Conservation (phyloP, 73 alveolate genomes). For the Tetrahymena thermophila region DNA sequence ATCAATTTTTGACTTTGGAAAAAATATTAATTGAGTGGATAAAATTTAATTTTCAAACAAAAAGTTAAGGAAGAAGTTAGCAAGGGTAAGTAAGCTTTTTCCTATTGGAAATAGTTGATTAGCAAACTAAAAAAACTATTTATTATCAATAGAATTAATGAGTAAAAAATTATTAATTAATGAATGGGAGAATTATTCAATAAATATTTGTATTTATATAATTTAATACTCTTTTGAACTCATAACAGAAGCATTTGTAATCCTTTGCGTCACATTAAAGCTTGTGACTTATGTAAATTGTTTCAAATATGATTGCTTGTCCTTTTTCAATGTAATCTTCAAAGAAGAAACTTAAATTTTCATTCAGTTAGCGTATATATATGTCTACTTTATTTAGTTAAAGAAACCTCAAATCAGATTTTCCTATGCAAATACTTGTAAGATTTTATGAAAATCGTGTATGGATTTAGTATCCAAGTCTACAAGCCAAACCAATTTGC, state of each 20-base stretch:
- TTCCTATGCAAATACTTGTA: neutral
- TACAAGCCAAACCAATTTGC: neutral
- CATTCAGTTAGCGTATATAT: neutral
- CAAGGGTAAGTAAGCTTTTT: neutral
- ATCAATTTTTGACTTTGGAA: no score
- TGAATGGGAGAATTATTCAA: no score
- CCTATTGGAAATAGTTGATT: neutral
- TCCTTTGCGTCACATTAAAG: neutral
- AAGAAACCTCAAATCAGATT: neutral
- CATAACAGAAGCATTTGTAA: neutral
- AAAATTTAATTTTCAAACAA: no score
- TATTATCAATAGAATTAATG: no score
- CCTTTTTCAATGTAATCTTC: neutral
- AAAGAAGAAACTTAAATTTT: neutral
- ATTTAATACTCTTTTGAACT: neutral
- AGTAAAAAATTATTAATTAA: no score
- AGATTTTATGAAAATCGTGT: neutral
- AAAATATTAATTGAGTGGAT: no score
- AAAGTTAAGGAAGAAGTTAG: no score
- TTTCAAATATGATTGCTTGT: neutral
- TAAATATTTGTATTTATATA: neutral
- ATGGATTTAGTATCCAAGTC: neutral
- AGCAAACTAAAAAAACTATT: no score
- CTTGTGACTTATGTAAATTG: neutral
- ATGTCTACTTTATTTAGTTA: neutral